phyloP scores from a whole-genome alignment of 1,284 basidiomycete genomes.

The Irpex sp. region DNA sequence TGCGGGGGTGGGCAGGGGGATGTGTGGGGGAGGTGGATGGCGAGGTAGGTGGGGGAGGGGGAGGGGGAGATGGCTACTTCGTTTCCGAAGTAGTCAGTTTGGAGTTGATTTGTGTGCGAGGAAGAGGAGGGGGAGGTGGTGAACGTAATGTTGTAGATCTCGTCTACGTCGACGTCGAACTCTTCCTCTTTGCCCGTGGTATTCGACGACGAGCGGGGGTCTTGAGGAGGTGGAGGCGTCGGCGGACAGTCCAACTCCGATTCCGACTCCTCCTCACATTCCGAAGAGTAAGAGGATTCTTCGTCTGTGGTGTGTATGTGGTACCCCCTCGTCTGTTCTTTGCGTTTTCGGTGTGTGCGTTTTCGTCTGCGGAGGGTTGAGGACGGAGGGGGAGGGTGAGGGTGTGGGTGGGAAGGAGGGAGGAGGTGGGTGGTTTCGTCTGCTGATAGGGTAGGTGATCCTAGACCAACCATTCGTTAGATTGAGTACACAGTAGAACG shows the following conservation, averaged over 20 bases:
- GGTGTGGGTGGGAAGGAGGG: no score
- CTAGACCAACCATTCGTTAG: no score
- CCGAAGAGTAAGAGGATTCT: not conserved
- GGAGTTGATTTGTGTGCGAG: no score
- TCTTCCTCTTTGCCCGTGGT: not conserved
- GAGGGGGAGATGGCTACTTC: no score
- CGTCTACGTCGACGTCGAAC: not conserved
- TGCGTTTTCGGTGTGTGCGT: not conserved
- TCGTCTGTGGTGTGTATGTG: slow-evolving; percentile 8
- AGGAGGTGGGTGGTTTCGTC: not conserved
- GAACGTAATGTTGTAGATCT: not conserved
- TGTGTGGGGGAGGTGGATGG: no score
- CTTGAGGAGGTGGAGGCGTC: not conserved
- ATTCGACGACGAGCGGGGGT: not conserved
- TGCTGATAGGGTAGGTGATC: not conserved
- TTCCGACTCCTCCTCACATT: not conserved
- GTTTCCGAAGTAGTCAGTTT: no score
- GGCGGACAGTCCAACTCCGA: not conserved
- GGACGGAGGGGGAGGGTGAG: no score
- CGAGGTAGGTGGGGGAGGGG: no score
- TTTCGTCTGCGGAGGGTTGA: not conserved
- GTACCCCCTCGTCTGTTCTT: not conserved
- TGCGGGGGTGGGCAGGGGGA: no score
- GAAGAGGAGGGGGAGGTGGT: not conserved
- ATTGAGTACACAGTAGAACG: no score